Evolutionary conservation across 2,329 filamentous ascomycete species (phyloP).

Genomic region (Verticillium nonalfalfae): DNA sequence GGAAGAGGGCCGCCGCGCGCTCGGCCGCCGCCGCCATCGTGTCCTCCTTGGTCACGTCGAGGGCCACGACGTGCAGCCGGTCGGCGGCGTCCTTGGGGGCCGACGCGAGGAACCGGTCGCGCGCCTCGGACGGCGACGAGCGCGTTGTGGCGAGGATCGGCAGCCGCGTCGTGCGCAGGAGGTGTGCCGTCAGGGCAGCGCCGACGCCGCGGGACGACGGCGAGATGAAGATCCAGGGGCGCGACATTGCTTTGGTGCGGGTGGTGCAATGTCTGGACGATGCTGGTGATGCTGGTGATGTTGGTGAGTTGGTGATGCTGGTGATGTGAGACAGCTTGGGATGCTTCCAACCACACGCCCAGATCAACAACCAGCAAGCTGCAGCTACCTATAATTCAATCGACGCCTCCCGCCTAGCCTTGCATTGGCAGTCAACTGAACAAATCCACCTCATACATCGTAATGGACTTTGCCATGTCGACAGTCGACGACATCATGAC

Average conservation of each 20-base stretch:
- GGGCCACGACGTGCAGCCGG: slow-evolving; percentile 30
- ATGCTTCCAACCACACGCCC: no score
- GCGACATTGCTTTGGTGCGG: slow-evolving; percentile 26
- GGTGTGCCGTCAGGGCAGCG: slow-evolving; percentile 39
- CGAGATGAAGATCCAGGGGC: slow-evolving; percentile 43
- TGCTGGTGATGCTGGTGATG: not conserved
- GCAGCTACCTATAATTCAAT: no score
- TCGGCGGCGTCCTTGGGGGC: slow-evolving; percentile 15
- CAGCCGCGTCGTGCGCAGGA: slow-evolving; percentile 37
- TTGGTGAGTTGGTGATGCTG: no score
- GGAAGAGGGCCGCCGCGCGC: slow-evolving; percentile 45
- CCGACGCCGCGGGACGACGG: slow-evolving; percentile 43
- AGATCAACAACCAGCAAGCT: no score
- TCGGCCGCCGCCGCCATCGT: slow-evolving; percentile 52
- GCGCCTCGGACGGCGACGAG: slow-evolving; percentile 23
- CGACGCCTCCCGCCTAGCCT: no score
- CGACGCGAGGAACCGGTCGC: slow-evolving; percentile 17
- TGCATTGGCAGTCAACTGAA: no score
- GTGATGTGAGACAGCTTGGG: no score
- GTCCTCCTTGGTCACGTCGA: slow-evolving; percentile 52
- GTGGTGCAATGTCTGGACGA: no score
- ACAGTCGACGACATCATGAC: no score
- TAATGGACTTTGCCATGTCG: no score
- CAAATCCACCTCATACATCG: no score
- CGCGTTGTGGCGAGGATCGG: slow-evolving; percentile 42